phyloP scores from a whole-genome alignment of 805 yeast genomes.

The Schizosaccharomyces osmophilus region DNA sequence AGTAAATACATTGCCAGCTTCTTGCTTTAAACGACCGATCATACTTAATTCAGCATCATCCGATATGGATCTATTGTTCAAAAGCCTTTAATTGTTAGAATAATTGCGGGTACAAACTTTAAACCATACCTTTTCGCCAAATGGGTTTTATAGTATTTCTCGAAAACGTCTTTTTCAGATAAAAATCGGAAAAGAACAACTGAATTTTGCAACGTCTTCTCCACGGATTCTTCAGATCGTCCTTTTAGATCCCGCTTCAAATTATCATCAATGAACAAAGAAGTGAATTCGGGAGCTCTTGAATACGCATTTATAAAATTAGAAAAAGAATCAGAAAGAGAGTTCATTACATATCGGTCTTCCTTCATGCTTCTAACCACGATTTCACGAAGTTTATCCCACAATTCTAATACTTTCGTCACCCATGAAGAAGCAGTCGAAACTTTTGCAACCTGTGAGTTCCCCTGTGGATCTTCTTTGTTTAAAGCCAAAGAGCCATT shows the following conservation, averaged over 20 bases:
- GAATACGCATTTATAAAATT: constrained; percentile 25
- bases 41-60: constrained; percentile 45
- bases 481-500: constrained; percentile 5
- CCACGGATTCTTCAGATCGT: constrained; percentile 22
- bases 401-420: constrained; percentile 27
- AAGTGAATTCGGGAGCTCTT: constrained; percentile 28
- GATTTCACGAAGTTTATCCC: constrained; percentile 26
- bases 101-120: not conserved
- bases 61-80: constrained; percentile 23
- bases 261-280: constrained; percentile 33
- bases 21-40: constrained; percentile 44
- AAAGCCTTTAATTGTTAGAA: constrained; percentile 13
- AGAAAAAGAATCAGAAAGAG: constrained; percentile 36
- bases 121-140: constrained; percentile 39
- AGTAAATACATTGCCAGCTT: constrained; percentile 57
- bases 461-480: not conserved
- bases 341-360: constrained; percentile 26
- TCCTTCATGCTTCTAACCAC: constrained; percentile 24
- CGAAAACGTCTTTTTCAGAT: constrained; percentile 67
- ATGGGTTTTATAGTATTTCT: constrained; percentile 60
- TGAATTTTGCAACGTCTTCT: constrained; percentile 28
- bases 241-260: constrained; percentile 27
- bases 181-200: constrained; percentile 41
- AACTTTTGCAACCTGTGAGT: constrained; percentile 13
- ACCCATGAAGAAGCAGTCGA: constrained; percentile 48